These are phyloP conservation scores for Astrocystis sublimbata DNA, from an alignment of 495 filamentous ascomycete species.

Conservation along the genomic window DNA sequence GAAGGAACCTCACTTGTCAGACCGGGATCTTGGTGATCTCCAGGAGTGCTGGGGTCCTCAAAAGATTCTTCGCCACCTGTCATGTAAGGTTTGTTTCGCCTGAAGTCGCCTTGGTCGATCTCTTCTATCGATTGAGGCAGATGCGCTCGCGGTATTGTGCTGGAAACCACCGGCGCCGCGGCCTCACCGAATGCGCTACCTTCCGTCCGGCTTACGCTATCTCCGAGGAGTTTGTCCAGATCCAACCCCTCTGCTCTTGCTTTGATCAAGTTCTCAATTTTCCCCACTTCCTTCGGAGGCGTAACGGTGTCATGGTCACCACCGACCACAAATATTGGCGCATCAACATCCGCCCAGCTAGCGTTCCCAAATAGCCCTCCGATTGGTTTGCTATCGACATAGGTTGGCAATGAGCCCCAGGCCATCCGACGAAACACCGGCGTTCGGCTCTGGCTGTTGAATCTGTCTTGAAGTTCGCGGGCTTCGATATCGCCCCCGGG, in stretches of 20 bases:
- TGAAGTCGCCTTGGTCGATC: constrained; percentile 39
- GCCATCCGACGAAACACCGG: constrained; percentile 84
- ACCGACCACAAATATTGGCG: constrained; percentile 76
- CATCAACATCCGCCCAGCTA: constrained; percentile 69
- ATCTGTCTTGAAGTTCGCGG: constrained; percentile 75
- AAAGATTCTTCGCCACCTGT: constrained; percentile 36
- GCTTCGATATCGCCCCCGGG: constrained; percentile 69
- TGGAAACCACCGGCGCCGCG: constrained; percentile 44
- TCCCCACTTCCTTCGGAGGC: constrained; percentile 66
- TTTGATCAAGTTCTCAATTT: constrained; percentile 52
- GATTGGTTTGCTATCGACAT: constrained; percentile 47
- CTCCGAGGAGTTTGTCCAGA: constrained; percentile 32
- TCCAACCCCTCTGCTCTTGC: constrained; percentile 17
- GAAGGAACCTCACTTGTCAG: constrained; percentile 38
- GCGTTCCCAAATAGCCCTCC: constrained; percentile 69
- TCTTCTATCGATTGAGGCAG: constrained; percentile 35
- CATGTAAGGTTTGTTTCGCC: constrained; percentile 21
- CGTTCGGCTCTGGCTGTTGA: constrained; percentile 80
- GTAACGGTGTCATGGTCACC: constrained; percentile 77
- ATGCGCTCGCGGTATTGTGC: constrained; percentile 25
- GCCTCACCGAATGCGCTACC: constrained; percentile 46
- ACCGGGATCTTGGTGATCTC: constrained; percentile 29
- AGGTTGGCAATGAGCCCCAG: constrained; percentile 64
- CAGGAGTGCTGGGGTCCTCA: constrained; percentile 49
- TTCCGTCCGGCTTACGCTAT: constrained; percentile 19